These are phyloP conservation scores for Sesbania bispinosa DNA, from an alignment of 306 rosid species.

Conservation along the genomic window DNA sequence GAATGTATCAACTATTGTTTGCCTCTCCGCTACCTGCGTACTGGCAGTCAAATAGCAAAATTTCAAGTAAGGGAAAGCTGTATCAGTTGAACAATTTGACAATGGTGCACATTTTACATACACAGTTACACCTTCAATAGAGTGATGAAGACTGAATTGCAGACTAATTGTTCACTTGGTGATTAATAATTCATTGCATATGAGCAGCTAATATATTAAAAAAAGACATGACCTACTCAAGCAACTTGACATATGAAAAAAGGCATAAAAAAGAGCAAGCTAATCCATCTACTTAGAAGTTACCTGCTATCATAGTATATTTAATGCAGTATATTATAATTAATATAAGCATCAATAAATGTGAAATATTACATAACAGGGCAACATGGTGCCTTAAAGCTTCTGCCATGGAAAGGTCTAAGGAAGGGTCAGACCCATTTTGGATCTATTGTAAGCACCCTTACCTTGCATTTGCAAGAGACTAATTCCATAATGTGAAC, in stretches of 20 bases:
- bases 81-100: not conserved
- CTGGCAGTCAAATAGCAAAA: slow-evolving; percentile 42
- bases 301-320: not conserved
- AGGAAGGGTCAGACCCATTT: no score
- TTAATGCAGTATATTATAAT: no score
- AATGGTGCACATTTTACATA: not conserved
- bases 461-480: no score
- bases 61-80: slow-evolving; percentile 2
- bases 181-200: not conserved
- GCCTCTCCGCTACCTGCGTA: slow-evolving; percentile 90
- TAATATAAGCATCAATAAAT: no score
- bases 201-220: not conserved
- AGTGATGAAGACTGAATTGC: not conserved
- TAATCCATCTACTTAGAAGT: not conserved
- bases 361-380: no score
- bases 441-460: no score
- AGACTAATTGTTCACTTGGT: not conserved
- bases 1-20: slow-evolving; percentile 91
- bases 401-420: no score
- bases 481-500: no score
- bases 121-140: not conserved
- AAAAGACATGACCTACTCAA: not conserved
- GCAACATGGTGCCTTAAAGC: no score
- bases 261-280: not conserved
- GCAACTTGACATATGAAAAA: not conserved